These are phyloP conservation scores for Podila epigama DNA, from an alignment of 192 early-diverging fungal species.

Conservation along the genomic window DNA sequence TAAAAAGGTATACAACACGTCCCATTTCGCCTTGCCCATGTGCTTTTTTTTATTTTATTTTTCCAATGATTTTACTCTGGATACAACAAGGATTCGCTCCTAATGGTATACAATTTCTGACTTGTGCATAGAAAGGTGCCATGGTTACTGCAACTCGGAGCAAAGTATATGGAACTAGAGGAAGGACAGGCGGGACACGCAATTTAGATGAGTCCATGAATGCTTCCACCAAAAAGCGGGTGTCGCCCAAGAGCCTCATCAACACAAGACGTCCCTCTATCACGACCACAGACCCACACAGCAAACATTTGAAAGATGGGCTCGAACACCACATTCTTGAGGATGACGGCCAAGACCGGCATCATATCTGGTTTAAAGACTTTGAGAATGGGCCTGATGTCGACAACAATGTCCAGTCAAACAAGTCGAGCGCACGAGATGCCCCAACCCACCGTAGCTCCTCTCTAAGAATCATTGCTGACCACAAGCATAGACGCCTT, in stretches of 20 bases:
- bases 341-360: conserved; percentile 15
- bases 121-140: not conserved
- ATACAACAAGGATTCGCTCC: too few species aligned
- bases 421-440: not conserved
- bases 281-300: not conserved
- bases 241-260: not conserved
- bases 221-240: not conserved
- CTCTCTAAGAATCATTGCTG: conserved; percentile 5
- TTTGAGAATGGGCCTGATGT: not conserved
- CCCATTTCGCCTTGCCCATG: too few species aligned
- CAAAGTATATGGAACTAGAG: not conserved
- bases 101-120: not conserved
- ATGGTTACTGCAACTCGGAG: not conserved
- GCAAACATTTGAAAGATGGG: conserved; percentile 1
- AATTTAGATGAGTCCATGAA: not conserved
- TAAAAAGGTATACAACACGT: too few species aligned
- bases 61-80: too few species aligned
- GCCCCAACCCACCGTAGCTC: not conserved
- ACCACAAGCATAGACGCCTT: conserved; percentile 4
- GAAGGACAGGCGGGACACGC: not conserved
- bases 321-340: conserved; percentile 13
- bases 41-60: too few species aligned
- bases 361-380: conserved; percentile 27
- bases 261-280: not conserved
- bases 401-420: not conserved